phyloP scores from a whole-genome alignment of 2,329 filamentous ascomycete genomes.

The Cercospora janseana region DNA sequence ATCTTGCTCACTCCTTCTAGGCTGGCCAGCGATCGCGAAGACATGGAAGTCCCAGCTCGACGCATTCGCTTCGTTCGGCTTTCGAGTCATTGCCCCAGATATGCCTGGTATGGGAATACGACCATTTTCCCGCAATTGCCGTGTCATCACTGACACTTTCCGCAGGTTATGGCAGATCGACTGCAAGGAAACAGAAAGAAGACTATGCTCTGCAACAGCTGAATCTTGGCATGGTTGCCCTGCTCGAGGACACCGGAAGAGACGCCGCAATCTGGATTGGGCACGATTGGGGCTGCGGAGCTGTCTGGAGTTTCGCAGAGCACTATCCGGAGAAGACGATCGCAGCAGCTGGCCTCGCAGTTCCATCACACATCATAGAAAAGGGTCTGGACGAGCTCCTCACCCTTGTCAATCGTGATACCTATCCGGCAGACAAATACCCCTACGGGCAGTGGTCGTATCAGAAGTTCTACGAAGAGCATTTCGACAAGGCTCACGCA shows the following conservation, averaged over 20 bases:
- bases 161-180: conserved; percentile 37
- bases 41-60: conserved; percentile 40
- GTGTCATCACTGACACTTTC: neutral
- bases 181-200: conserved; percentile 31
- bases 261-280: conserved; percentile 49
- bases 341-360: conserved; percentile 34
- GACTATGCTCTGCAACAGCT: conserved; percentile 37
- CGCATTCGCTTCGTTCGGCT: conserved; percentile 34
- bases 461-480: conserved; percentile 36
- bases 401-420: conserved; percentile 42
- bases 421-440: conserved; percentile 48
- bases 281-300: conserved; percentile 47
- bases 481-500: conserved; percentile 27
- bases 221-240: conserved; percentile 37
- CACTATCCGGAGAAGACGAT: conserved; percentile 37
- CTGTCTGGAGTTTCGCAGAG: conserved; percentile 31
- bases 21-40: conserved; percentile 40
- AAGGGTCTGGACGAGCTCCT: conserved; percentile 42
- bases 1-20: neutral
- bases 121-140: neutral
- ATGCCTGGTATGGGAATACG: conserved; percentile 30
- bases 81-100: conserved; percentile 34
- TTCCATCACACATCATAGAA: conserved; percentile 47
- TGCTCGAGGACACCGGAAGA: conserved; percentile 42
- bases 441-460: conserved; percentile 42